A percentile compares a stretch with the other conserved stretches of the same genome.
Evolutionary conservation across 177 flowering plant genomes (phyloP).

Genomic region (Vitis hybrid): DNA sequence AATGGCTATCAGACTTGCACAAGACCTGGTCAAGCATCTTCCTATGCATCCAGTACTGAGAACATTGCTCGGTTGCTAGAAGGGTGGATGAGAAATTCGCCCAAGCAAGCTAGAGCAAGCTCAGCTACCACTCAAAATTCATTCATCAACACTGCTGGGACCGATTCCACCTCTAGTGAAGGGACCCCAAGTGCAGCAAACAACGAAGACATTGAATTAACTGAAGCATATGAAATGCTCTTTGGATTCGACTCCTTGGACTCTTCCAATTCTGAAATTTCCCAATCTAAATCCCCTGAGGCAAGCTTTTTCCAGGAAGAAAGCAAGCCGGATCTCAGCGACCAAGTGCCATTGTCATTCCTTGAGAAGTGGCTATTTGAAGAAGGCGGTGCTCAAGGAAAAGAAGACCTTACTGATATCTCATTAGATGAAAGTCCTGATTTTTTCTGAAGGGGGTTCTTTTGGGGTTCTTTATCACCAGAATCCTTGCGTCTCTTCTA

Average conservation of each 20-base stretch:
- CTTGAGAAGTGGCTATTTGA: conserved; percentile 81
- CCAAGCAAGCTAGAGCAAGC: conserved; percentile 18
- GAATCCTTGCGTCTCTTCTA: neutral
- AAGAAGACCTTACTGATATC: conserved; percentile 30
- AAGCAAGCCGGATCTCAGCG: conserved; percentile 34
- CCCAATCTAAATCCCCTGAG: conserved; percentile 42
- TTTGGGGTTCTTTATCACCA: neutral
- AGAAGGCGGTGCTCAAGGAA: conserved; percentile 42
- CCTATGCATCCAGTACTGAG: conserved; percentile 67
- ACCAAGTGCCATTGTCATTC: conserved; percentile 39
- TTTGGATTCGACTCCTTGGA: conserved; percentile 50
- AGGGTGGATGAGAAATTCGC: conserved; percentile 55
- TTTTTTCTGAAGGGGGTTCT: conserved; percentile 29
- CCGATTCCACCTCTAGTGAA: conserved; percentile 30
- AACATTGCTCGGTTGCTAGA: conserved; percentile 71
- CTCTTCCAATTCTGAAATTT: conserved; percentile 47
- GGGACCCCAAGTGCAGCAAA: conserved; percentile 22
- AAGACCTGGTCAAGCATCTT: conserved; percentile 13
- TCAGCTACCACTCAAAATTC: conserved; percentile 28
- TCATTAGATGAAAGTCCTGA: conserved; percentile 38
- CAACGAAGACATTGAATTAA: conserved; percentile 22
- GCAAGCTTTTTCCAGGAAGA: conserved; percentile 46
- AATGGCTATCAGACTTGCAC: neutral
- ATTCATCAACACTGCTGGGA: conserved; percentile 10
- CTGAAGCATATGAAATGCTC: conserved; percentile 46